Conservation (phyloP, 176 grass and related monocot species). For the Echinochloa phyllopogon region DNA sequence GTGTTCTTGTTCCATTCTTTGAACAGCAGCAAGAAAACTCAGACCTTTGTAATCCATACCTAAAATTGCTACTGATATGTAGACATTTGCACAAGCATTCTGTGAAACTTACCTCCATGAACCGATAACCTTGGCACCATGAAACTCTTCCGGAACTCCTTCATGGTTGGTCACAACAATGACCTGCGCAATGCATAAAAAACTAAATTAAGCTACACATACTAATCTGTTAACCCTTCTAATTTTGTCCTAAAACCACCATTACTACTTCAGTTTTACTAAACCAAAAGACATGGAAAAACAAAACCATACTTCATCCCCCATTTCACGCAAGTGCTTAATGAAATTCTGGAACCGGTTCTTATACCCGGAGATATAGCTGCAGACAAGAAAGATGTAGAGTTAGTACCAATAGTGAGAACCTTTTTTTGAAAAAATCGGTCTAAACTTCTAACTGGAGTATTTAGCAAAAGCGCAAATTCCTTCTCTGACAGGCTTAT, state of each 20-base stretch:
- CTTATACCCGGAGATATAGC: conserved; percentile 76
- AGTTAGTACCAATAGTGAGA: conserved; percentile 11
- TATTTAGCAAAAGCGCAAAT: not conserved
- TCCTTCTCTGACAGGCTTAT: not conserved
- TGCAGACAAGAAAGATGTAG: conserved; percentile 28
- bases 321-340: conserved; percentile 71
- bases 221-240: not conserved
- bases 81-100: not conserved
- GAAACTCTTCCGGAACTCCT: conserved; percentile 84
- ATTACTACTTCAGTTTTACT: not conserved
- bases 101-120: conserved; percentile 78
- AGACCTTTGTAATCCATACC: not conserved
- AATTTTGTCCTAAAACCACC: not conserved
- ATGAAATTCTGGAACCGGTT: conserved; percentile 82
- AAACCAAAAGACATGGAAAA: not conserved
- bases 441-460: not conserved
- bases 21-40: not conserved
- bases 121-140: conserved; percentile 90
- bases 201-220: not conserved
- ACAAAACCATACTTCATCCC: conserved; percentile 44
- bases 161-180: conserved; percentile 95
- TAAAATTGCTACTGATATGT: not conserved
- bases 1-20: not conserved
- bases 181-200: conserved; percentile 53
- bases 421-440: not conserved